Evolutionary conservation across 2,329 filamentous ascomycete species (phyloP).

Genomic region (Aspergillus calidoustus): DNA sequence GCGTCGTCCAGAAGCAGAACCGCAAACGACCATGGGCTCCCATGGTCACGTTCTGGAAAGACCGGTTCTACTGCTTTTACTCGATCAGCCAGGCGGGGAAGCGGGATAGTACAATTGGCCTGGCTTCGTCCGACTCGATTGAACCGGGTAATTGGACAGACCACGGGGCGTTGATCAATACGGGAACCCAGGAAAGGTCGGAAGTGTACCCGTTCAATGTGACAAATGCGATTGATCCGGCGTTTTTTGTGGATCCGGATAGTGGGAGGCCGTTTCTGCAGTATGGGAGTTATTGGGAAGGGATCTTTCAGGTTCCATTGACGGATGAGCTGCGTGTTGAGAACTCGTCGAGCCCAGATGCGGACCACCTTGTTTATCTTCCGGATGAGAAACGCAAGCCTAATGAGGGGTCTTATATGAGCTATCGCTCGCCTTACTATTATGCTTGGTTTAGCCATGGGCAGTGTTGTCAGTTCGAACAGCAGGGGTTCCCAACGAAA

Average conservation of each 20-base stretch:
- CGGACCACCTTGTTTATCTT: conserved; percentile 34
- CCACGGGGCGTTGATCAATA: conserved; percentile 41
- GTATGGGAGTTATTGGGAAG: conserved; percentile 43
- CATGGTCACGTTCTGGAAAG: conserved; percentile 34
- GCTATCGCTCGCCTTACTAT: conserved; percentile 40
- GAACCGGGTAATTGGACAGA: conserved; percentile 37
- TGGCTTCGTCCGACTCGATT: conserved; percentile 36
- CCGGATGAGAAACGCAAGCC: conserved; percentile 29
- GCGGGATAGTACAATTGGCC: conserved; percentile 42
- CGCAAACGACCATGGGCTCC: conserved; percentile 42
- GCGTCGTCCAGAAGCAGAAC: conserved; percentile 37
- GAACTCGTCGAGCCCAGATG: conserved; percentile 27
- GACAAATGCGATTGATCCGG: conserved; percentile 45
- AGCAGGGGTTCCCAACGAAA: conserved; percentile 29
- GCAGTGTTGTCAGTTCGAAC: conserved; percentile 40
- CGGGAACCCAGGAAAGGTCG: conserved; percentile 31
- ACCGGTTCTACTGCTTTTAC: conserved; percentile 45
- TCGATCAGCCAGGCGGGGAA: conserved; percentile 34
- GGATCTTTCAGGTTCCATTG: conserved; percentile 42
- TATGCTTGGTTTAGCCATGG: conserved; percentile 48
- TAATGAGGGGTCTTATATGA: conserved; percentile 44
- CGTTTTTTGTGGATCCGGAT: conserved; percentile 34
- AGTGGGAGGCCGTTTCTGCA: conserved; percentile 36
- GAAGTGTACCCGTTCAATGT: conserved; percentile 36
- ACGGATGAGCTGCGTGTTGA: conserved; percentile 35